Evolutionary conservation across 768 basidiomycete genomes (phyloP).

Genomic region (Leucocoprinus sp.): DNA sequence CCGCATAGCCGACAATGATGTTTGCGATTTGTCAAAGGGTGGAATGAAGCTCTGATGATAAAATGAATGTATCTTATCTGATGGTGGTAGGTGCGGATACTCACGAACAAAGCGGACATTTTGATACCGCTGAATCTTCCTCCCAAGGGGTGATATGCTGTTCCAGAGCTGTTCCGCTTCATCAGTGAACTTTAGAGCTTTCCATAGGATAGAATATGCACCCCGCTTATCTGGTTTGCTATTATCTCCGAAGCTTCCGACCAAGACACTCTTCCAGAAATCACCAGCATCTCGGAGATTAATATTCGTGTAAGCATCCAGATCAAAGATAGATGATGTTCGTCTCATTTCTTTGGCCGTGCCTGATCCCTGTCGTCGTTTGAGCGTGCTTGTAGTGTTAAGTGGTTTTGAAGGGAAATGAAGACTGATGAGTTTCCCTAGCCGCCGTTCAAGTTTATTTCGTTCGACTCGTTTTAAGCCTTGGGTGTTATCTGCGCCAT

Average conservation of each 20-base stretch:
- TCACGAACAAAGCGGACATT: constrained; percentile 83
- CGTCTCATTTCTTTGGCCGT: constrained; percentile 28
- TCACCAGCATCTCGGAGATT: constrained; percentile 47
- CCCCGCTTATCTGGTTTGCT: constrained; percentile 64
- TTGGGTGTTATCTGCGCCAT: constrained; percentile 26
- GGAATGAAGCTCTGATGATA: constrained; percentile 56
- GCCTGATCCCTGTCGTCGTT: constrained; percentile 14
- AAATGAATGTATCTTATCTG: constrained; percentile 1
- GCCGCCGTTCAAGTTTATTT: constrained; percentile 73
- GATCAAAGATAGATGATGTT: constrained; percentile 66
- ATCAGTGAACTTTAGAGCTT: neutral
- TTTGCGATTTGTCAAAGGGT: constrained; percentile 85
- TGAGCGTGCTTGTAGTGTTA: constrained; percentile 3
- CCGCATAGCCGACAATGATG: constrained; percentile 96
- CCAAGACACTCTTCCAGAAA: constrained; percentile 57
- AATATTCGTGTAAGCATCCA: constrained; percentile 56
- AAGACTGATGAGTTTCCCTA: constrained; percentile 78
- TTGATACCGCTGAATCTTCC: constrained; percentile 64
- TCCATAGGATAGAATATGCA: constrained; percentile 23
- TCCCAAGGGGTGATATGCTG: constrained; percentile 95
- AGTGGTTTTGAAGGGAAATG: constrained; percentile 43
- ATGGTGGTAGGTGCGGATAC: constrained; percentile 16
- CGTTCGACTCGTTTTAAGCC: constrained; percentile 60
- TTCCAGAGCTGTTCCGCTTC: constrained; percentile 51
- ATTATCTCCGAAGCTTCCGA: constrained; percentile 29